These are phyloP conservation scores for Candida ulmi DNA, from an alignment of 805 yeast species.

Conservation along the genomic window DNA sequence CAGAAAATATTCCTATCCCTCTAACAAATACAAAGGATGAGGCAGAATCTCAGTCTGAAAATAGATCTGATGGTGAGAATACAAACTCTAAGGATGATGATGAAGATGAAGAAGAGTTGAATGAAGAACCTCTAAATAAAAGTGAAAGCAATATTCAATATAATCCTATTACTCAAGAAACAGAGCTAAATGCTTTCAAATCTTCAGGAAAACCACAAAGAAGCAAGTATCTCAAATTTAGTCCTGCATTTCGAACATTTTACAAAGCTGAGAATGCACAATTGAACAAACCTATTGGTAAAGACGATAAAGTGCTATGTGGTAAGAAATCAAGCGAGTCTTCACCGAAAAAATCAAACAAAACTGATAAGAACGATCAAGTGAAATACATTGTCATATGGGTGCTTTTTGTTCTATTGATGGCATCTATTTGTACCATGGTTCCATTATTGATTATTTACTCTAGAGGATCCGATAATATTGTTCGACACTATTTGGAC, in stretches of 20 bases:
- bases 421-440: slow-evolving; percentile 11
- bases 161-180: slow-evolving; percentile 7
- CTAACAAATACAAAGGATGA: too few relatives aligned
- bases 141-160: neutral
- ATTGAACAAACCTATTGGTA: slow-evolving; percentile 7
- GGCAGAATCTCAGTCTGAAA: too few relatives aligned
- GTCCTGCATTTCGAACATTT: too few relatives aligned
- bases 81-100: too few relatives aligned
- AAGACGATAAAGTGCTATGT: too few relatives aligned
- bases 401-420: slow-evolving; percentile 13
- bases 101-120: neutral
- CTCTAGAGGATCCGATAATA: slow-evolving; percentile 27
- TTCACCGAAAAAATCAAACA: neutral
- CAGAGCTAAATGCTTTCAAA: slow-evolving; percentile 10
- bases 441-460: slow-evolving; percentile 22
- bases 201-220: too few relatives aligned
- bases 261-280: slow-evolving; percentile 14
- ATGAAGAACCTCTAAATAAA: neutral
- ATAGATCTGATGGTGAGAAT: too few relatives aligned
- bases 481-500: slow-evolving; percentile 25
- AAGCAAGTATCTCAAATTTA: too few relatives aligned
- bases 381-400: slow-evolving; percentile 12
- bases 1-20: too few relatives aligned
- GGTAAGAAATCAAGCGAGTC: too few relatives aligned
- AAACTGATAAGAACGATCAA: neutral